Evolutionary conservation across 805 yeast genomes (phyloP), one percentile per base, ranked within the genome.

Genomic region (Osmozyma mogii): DNA sequence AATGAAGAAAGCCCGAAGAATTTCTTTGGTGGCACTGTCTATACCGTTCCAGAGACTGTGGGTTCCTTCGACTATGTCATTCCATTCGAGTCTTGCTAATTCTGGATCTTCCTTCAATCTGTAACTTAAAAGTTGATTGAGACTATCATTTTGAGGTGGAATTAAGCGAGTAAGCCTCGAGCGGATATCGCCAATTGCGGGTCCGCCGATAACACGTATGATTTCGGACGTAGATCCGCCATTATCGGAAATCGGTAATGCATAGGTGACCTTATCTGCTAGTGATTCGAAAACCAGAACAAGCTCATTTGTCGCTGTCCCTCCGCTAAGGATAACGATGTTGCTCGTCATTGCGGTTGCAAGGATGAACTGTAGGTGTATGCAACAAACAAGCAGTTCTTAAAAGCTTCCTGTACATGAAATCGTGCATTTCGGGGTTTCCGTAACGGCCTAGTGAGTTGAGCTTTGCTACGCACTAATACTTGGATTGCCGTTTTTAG

Each of bases 181-280:
- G 28, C 96, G 60, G 3, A 88, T 67, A 49, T 88, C 97, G 2
- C 97, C 97, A 31, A 88, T 84, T 0, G 96, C 96, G 3, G 95
- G 95, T 0, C 97, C 96, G 2, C 95, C 95, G 11, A 88, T 64
- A 2, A 85, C 84, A 9, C 96, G 58, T 5, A 87, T 65, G 15
- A 88, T 70, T 54, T 88, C 96, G 16, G 94, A 79, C 0, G 96
- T 84, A 2, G 96, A 87, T 0, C 96, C 96, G 11, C 97, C 97
- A 49, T 88, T 88, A 52, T 88, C 97, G 27, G 84, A 75, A 10
- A 88, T 73, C 0, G 97, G 97, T 20, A 88, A 56, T 4, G 87
- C 68, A 42, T 81, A 87, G 3, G 79, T 58, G 4, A 82, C 57
- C 7, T 59, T 47, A n/a, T 52, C 36, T 0, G 74, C 50, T 2